phyloP scores from a whole-genome alignment of 768 basidiomycete species.

The Phallus indusiatus region DNA sequence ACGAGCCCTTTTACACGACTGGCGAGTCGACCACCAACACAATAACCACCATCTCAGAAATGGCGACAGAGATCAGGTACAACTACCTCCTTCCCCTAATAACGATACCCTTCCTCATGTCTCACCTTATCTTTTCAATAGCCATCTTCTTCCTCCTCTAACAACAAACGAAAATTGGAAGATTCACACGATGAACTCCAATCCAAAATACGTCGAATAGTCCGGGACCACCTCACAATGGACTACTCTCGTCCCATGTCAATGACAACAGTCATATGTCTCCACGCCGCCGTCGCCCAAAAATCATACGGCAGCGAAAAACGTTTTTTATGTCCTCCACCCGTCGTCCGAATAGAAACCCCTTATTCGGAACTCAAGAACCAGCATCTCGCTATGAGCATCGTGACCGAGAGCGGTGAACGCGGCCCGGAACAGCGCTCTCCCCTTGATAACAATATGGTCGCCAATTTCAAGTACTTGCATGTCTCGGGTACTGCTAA shows the following conservation, averaged over 20 bases:
- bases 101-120: too few species aligned
- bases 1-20: slow-evolving; percentile 28
- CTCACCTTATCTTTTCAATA: slow-evolving; percentile 12
- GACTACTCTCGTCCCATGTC: slow-evolving; percentile 68
- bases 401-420: slow-evolving; percentile 76
- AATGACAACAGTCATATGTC: slow-evolving; percentile 84
- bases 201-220: slow-evolving; percentile 75
- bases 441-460: slow-evolving; percentile 73
- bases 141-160: slow-evolving; percentile 23
- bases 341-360: slow-evolving; percentile 86
- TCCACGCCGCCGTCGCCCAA: slow-evolving; percentile 90
- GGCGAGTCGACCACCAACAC: slow-evolving; percentile 29
- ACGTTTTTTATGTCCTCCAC: slow-evolving; percentile 88
- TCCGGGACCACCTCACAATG: slow-evolving; percentile 72
- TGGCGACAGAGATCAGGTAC: background rate
- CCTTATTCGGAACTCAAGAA: slow-evolving; percentile 76
- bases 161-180: slow-evolving; percentile 68
- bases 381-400: slow-evolving; percentile 77
- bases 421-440: slow-evolving; percentile 81
- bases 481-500: slow-evolving; percentile 85
- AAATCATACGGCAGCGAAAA: slow-evolving; percentile 96
- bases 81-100: too few species aligned
- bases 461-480: slow-evolving; percentile 84
- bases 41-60: slow-evolving; percentile 10
- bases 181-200: slow-evolving; percentile 46